Conservation (phyloP, 1,284 basidiomycete species). For the Papiliotrema flavescens region DNA sequence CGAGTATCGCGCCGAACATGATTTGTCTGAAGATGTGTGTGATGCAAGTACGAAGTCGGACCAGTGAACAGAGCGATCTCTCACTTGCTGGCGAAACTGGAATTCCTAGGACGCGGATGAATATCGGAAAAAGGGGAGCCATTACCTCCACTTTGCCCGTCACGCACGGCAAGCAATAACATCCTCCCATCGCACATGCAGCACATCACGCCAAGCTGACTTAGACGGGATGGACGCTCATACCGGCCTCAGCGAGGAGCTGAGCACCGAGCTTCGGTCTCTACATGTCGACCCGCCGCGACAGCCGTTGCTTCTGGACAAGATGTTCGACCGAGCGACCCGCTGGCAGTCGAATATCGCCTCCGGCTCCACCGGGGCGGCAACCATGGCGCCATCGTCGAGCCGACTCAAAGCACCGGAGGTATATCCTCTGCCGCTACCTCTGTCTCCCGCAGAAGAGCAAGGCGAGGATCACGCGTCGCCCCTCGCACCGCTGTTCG, state of each 20-base stretch:
- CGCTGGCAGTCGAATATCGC: conserved; percentile 12
- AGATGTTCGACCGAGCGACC: conserved; percentile 32
- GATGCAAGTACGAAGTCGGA: too few relatives aligned
- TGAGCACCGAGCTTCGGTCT: conserved; percentile 17
- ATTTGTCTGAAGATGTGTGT: too few relatives aligned
- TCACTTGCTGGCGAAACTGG: not conserved
- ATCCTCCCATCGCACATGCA: too few relatives aligned
- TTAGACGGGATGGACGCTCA: conserved; percentile 1
- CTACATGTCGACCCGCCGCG: conserved; percentile 29
- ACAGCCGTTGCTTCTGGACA: conserved; percentile 32
- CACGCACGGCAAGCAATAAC: not conserved
- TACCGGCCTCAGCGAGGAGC: conserved; percentile 14
- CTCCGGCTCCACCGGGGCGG: conserved; percentile 4
- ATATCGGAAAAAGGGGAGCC: not conserved
- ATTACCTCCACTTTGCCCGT: not conserved
- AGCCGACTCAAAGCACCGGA: conserved; percentile 1
- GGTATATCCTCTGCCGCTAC: conserved; percentile 29
- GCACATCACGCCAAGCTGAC: too few relatives aligned
- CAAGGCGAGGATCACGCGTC: conserved; percentile 5
- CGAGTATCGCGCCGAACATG: not conserved
- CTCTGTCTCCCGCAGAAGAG: conserved; percentile 1
- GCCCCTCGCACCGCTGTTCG: conserved; percentile 30
- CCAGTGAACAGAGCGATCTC: too few relatives aligned
- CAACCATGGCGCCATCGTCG: conserved; percentile 24
- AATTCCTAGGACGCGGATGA: not conserved